These are phyloP conservation scores for Cryptococcus sp. DNA, from an alignment of 1,284 basidiomycete genomes.

Conservation along the genomic window DNA sequence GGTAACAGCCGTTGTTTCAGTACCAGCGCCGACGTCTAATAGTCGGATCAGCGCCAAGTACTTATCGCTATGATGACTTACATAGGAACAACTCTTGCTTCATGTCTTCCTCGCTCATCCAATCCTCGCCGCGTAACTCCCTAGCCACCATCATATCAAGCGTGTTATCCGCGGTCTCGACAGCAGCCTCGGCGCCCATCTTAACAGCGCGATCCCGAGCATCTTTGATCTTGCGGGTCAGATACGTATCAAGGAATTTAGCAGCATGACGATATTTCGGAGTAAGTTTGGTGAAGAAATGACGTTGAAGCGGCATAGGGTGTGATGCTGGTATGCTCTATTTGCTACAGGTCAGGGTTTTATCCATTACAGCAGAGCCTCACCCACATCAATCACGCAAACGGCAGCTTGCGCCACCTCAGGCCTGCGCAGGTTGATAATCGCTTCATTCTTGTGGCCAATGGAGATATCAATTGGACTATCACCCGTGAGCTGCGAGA, in stretches of 20 bases:
- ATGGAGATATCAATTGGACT: neutral
- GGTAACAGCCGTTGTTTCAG: slow-evolving; percentile 31
- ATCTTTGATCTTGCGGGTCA: slow-evolving; percentile 17
- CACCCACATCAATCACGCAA: slow-evolving; percentile 25
- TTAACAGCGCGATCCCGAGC: slow-evolving; percentile 21
- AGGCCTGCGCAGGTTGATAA: slow-evolving; percentile 19
- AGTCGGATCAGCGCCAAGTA: neutral
- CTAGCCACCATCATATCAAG: slow-evolving; percentile 37
- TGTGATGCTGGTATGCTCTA: too few species aligned
- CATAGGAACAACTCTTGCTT: slow-evolving; percentile 37
- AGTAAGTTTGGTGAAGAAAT: slow-evolving; percentile 10
- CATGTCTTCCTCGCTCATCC: slow-evolving; percentile 32
- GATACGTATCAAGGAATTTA: slow-evolving; percentile 18
- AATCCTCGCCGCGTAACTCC: slow-evolving; percentile 29
- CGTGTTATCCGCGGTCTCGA: slow-evolving; percentile 36
- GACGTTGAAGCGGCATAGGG: slow-evolving; percentile 26
- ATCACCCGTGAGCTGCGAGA: slow-evolving; percentile 9
- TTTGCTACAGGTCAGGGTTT: too few species aligned
- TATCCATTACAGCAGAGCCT: neutral
- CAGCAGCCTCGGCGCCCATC: slow-evolving; percentile 22
- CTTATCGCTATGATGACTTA: slow-evolving; percentile 6
- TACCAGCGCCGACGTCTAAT: slow-evolving; percentile 33
- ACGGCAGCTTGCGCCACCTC: slow-evolving; percentile 19
- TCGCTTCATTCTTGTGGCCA: slow-evolving; percentile 17
- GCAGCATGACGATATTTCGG: slow-evolving; percentile 21